These are phyloP conservation scores for Penicillium glabrum DNA, from an alignment of 2,329 filamentous ascomycete species.

Conservation along the genomic window DNA sequence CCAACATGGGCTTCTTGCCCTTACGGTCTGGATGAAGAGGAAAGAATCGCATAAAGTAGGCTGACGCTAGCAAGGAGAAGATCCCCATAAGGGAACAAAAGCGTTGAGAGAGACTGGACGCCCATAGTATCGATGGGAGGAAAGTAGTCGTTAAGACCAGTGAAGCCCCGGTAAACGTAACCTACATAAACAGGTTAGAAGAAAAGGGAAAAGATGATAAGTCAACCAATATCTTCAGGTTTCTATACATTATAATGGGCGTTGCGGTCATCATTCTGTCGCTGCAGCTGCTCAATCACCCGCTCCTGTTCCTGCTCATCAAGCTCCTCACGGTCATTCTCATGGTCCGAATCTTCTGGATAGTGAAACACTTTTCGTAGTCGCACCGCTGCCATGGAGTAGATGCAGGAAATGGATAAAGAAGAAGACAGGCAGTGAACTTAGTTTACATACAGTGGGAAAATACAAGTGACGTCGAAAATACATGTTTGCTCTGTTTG, in stretches of 20 bases:
- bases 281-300: constrained; percentile 37
- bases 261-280: constrained; percentile 40
- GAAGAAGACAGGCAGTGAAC: background rate
- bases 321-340: constrained; percentile 61
- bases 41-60: constrained; percentile 37
- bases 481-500: constrained; percentile 30
- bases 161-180: constrained; percentile 40
- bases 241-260: constrained; percentile 39
- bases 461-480: constrained; percentile 3
- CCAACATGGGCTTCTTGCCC: constrained; percentile 27
- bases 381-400: constrained; percentile 55
- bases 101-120: constrained; percentile 19
- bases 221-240: background rate
- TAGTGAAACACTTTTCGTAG: constrained; percentile 78
- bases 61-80: constrained; percentile 38
- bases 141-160: constrained; percentile 32
- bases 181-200: constrained; percentile 14
- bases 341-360: constrained; percentile 57
- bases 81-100: constrained; percentile 33
- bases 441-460: background rate
- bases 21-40: constrained; percentile 30
- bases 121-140: constrained; percentile 31
- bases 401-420: constrained; percentile 1
- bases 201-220: background rate
- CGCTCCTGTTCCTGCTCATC: constrained; percentile 66